Base-by-base conservation (phyloP, 1,284 basidiomycete species). In the Cystobasidium pallidum region DNA sequence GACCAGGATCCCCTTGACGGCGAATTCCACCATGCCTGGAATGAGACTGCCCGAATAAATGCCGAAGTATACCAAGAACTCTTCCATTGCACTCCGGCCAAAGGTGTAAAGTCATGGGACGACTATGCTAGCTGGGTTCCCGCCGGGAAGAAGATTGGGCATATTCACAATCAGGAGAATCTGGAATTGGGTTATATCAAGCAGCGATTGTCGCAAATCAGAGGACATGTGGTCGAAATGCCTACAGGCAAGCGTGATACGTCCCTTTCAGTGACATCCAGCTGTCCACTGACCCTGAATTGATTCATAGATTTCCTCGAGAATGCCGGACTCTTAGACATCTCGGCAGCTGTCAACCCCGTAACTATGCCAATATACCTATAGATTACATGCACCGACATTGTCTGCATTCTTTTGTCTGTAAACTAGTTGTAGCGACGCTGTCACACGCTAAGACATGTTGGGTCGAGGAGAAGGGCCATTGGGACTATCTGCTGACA, bases 61-160 rank as follows among this genome's bases (percentile, higher is more conserved):
- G 84, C 91, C 62, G 88, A 89, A 77, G 84, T 91, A 71, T 94
- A 90, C 78, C 87, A 88, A 2, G 89, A 93, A 79, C 80, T 94
- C 64, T 94, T 94, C 85, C 85, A 87, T 49, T 87, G 89, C 63
- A 87, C 94, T 7, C 93, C 94, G 0, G 88, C 87, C 26, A 90
- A 94, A 80, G 82, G 88, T 32, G 89, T 94, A 66, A 84, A 87
- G 76, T 73, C 30, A 7, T 80, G 77, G 77, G 57, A 24, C 24
- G 85, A 87, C 6, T 95, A 94, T 80, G 87, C 88, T 73, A 63
- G 52, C 0, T 75, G 36, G 49, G 72, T 72, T 68, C 80, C 74
- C 76, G 77, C 63, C 54, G 70, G 55, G 51, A 70, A 61, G 24
- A 66, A 62, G 28, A 39, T 59, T 58, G 71, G 74, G 59, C 49